Evolutionary conservation across 2,329 filamentous ascomycete species (phyloP).

Genomic region (Gnomoniopsis sp.): DNA sequence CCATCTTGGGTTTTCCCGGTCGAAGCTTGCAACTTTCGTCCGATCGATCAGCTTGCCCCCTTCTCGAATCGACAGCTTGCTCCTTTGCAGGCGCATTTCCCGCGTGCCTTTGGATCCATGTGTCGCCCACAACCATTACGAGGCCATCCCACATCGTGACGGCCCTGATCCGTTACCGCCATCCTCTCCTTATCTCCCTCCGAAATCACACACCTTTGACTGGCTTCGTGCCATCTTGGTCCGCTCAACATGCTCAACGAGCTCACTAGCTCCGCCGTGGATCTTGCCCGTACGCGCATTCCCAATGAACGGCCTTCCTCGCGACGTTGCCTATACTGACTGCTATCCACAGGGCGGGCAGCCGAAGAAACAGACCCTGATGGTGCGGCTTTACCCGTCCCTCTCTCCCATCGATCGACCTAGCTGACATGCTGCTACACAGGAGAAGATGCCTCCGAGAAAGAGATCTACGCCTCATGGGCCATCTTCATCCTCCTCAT

Average conservation of each 20-base stretch:
- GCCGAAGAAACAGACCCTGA: slow-evolving; percentile 45
- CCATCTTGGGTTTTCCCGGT: background rate
- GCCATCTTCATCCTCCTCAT: slow-evolving; percentile 95
- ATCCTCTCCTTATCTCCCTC: background rate
- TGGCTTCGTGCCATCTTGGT: background rate
- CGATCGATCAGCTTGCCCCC: background rate
- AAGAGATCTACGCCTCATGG: slow-evolving; percentile 95
- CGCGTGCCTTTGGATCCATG: background rate
- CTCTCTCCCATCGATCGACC: slow-evolving; percentile 2
- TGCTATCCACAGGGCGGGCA: slow-evolving; percentile 34
- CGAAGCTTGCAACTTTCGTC: background rate
- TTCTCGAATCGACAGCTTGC: background rate
- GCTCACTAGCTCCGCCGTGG: slow-evolving; percentile 33
- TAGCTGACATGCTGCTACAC: slow-evolving; percentile 27
- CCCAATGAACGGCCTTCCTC: background rate
- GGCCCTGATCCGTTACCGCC: background rate
- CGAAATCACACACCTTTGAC: background rate
- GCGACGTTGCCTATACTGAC: slow-evolving; percentile 21
- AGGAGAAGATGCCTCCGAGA: slow-evolving; percentile 78
- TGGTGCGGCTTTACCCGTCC: slow-evolving; percentile 31
- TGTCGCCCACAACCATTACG: slow-evolving; percentile 6
- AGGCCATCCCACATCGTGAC: slow-evolving; percentile 3
- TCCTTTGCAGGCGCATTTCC: background rate
- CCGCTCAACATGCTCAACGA: slow-evolving; percentile 32
- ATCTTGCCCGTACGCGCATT: slow-evolving; percentile 35